phyloP scores from a whole-genome alignment of 768 basidiomycete species.

The Melanogaster broomeanus region DNA sequence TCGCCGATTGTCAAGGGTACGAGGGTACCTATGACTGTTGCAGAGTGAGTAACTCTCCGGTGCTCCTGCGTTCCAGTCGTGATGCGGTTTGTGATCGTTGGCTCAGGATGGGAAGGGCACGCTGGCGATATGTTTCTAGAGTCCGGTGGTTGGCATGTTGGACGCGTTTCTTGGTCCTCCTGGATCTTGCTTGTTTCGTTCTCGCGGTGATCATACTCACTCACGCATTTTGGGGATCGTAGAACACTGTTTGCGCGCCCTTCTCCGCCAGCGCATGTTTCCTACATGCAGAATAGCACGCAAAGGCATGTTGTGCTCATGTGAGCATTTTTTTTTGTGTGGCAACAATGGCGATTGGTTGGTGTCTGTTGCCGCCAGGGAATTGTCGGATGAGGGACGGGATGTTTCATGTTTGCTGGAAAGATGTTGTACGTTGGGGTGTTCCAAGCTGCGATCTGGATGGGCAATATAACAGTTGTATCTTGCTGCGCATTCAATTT shows the following conservation, averaged over 20 bases:
- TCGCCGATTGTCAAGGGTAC: constrained; percentile 28
- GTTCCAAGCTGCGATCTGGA: background rate
- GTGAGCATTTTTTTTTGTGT: background rate
- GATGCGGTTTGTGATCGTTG: constrained; percentile 8
- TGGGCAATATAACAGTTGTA: background rate
- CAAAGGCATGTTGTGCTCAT: constrained; percentile 3
- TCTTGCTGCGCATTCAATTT: background rate
- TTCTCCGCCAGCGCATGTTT: constrained; percentile 16
- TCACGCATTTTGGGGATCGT: constrained; percentile 15
- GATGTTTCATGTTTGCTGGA: no score
- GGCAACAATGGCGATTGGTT: no score
- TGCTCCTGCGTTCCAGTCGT: constrained; percentile 1
- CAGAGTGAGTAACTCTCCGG: constrained; percentile 21
- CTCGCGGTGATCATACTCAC: constrained; percentile 18
- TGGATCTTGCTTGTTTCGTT: constrained; percentile 17
- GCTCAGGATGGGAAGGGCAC: constrained; percentile 12
- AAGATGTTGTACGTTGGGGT: background rate
- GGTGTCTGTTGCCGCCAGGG: background rate
- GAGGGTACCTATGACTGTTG: constrained; percentile 18
- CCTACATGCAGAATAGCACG: constrained; percentile 4
- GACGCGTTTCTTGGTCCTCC: constrained; percentile 6
- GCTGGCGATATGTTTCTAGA: constrained; percentile 11
- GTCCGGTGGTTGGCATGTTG: constrained; percentile 5
- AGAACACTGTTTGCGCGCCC: constrained; percentile 29
- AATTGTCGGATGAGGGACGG: background rate